Percentiles rank a stretch among this genome's conserved stretches.
Evolutionary conservation across 2,329 filamentous ascomycete species (phyloP).

Genomic region (Phaeosphaeriaceae sp.): DNA sequence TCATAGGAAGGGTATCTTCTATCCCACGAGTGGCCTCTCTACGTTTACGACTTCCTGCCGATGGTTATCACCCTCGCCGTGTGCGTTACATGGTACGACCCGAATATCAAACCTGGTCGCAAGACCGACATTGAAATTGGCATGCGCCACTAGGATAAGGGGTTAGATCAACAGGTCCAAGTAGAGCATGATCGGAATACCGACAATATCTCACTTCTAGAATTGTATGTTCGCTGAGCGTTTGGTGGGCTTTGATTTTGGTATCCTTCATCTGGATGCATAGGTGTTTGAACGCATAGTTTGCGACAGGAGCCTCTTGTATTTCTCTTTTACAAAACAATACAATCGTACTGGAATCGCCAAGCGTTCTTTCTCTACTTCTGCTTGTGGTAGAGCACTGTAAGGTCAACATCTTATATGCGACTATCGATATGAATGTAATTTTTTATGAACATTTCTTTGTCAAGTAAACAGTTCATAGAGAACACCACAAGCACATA

Average conservation of each 20-base stretch:
- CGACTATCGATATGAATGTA: no score
- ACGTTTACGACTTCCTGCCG: constrained; percentile 36
- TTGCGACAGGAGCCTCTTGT: no score
- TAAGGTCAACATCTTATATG: no score
- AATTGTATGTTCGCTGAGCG: constrained; percentile 11
- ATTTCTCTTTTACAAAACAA: no score
- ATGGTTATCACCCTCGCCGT: constrained; percentile 33
- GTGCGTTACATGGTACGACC: constrained; percentile 35
- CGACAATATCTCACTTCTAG: constrained; percentile 12
- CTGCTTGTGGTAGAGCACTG: no score
- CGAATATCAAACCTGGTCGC: constrained; percentile 28
- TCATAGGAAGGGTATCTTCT: constrained; percentile 32
- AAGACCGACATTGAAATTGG: constrained; percentile 31
- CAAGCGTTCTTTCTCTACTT: no score
- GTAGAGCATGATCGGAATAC: background rate
- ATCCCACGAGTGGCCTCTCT: constrained; percentile 34
- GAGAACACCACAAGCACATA: no score
- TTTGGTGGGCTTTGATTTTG: background rate
- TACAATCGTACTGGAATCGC: no score
- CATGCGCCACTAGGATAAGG: constrained; percentile 16
- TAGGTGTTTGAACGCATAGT: no score
- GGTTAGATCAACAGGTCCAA: background rate
- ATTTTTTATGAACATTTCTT: no score
- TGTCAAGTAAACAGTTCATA: no score
- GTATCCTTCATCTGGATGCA: background rate